Base-by-base conservation (phyloP, 106 monocot species). In the Alisma plantagoaquatica region DNA sequence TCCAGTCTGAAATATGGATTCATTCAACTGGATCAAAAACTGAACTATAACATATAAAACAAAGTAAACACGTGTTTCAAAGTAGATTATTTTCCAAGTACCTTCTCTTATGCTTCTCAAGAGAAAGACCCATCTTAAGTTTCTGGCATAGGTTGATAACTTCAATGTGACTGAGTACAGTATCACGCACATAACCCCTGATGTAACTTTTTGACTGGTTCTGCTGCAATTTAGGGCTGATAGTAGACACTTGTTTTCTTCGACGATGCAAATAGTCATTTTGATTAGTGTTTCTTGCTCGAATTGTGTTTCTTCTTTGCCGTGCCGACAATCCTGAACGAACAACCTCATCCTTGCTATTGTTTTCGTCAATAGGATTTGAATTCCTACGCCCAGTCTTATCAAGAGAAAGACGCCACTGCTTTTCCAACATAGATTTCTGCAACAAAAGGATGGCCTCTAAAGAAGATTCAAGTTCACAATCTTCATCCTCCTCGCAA, bases 401-500 rank as follows among this genome's bases (percentile, higher is more conserved):
- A 55, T 70, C 48, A 27, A 82, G 76, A 27, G 78, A 74, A 54
- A 98, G 84, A 22, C 75, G 63, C 96, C 89, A 98, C 44, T 98
- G 96, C 60, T 98, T 98, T 65, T 98, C 96, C 44, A 98, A 63
- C 96, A 98, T 78, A 31, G 96, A 84, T 38, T 85, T 85, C 63
- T 89, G 84, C 68, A 98, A 56, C 67, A 90, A 62, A 41, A 98
- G 50, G 35, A 98, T 60, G 42, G 70, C 75, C 60, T 96, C 88
- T n/a, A 83, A 72, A 16, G 94, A 88, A 60, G 73, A 71, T 53
- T 84, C 84, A 29, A 81, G 25, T 35, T 77, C 80, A 23, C 41
- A 27, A 27, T 63, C 54, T n/a, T 53, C 35, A 42, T 28, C 70
- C 23, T 68, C 67, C 31, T n/a, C n/a, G n/a, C n/a, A n/a, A n/a